These are phyloP conservation scores for Trichoderma sp. DNA, from an alignment of 2,329 filamentous ascomycete genomes.

Conservation along the genomic window DNA sequence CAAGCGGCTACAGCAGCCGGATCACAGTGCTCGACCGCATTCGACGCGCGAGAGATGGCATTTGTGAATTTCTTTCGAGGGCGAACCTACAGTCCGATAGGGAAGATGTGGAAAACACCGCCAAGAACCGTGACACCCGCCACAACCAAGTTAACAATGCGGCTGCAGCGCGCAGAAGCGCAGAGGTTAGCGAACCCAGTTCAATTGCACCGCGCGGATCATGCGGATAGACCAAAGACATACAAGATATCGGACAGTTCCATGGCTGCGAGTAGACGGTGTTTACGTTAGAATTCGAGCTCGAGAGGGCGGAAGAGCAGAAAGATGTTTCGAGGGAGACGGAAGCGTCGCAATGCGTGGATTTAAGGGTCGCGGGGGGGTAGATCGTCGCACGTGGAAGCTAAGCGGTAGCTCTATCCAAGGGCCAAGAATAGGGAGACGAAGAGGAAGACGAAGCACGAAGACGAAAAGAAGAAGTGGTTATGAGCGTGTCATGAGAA, in stretches of 20 bases:
- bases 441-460: not conserved
- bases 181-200: slow-evolving; percentile 13
- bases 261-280: slow-evolving; percentile 5
- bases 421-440: not conserved
- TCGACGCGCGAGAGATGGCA: not conserved
- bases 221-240: not conserved
- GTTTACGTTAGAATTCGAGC: not conserved
- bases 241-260: slow-evolving; percentile 29
- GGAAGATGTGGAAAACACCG: slow-evolving; percentile 74
- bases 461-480: not conserved
- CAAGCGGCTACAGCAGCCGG: not conserved
- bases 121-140: slow-evolving; percentile 87
- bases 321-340: not conserved
- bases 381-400: slow-evolving; percentile 5
- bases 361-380: slow-evolving; percentile 13
- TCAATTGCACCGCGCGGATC: not conserved
- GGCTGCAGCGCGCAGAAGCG: slow-evolving; percentile 57
- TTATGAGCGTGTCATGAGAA: slow-evolving; percentile 4
- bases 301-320: not conserved
- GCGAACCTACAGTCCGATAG: slow-evolving; percentile 59
- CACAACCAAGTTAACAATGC: slow-evolving; percentile 89
- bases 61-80: not conserved
- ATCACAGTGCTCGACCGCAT: not conserved
- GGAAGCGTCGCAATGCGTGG: slow-evolving; percentile 14
- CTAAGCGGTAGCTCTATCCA: not conserved